Conservation (phyloP, 345 rosid species). For the Clausena lansium region DNA sequence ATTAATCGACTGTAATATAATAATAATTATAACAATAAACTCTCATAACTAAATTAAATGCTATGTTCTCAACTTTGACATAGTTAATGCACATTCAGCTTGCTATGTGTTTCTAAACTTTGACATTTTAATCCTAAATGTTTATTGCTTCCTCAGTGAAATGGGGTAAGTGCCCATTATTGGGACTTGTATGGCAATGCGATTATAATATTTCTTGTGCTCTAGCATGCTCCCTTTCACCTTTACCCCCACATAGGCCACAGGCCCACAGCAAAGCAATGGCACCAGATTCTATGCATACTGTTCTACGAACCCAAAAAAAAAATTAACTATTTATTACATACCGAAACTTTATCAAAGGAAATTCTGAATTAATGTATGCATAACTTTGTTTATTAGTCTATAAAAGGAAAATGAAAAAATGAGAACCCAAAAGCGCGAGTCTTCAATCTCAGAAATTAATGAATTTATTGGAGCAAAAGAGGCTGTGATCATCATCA, state of each 20-base stretch:
- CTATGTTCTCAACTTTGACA: too few relatives aligned
- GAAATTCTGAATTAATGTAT: too few relatives aligned
- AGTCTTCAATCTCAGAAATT: not conserved
- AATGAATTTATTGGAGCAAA: not conserved
- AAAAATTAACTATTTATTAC: not conserved
- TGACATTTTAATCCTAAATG: too few relatives aligned
- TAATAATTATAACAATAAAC: too few relatives aligned
- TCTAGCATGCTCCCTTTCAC: not conserved
- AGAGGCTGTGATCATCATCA: conserved; percentile 6
- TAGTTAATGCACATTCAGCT: too few relatives aligned
- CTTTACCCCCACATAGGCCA: not conserved
- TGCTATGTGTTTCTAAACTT: too few relatives aligned
- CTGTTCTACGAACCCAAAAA: too few relatives aligned
- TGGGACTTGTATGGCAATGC: not conserved
- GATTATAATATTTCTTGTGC: too few relatives aligned
- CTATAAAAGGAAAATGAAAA: not conserved
- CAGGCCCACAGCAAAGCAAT: not conserved
- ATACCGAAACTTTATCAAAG: not conserved
- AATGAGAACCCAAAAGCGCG: not conserved
- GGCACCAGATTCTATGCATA: not conserved
- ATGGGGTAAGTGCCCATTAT: not conserved
- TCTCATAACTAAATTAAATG: too few relatives aligned
- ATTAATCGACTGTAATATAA: too few relatives aligned
- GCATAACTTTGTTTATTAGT: not conserved
- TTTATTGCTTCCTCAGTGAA: not conserved